Base-by-base conservation (phyloP, 1,139 yeast species). In the Diutina neorugosa region DNA sequence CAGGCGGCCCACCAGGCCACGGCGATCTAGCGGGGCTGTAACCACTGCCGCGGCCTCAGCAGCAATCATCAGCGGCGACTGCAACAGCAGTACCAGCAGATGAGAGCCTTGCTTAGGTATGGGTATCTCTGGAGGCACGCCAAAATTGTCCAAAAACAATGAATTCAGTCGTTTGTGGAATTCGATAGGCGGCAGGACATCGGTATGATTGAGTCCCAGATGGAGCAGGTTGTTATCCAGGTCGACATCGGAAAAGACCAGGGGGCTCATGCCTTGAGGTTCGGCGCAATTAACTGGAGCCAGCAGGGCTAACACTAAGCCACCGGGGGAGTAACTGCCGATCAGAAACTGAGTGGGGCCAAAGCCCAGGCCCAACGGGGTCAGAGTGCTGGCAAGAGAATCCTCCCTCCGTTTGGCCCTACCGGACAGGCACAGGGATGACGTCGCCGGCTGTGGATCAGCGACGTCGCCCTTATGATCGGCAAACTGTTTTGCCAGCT, bases 271-370 rank as follows among this genome's bases (percentile, higher is more conserved):
- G 14, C 40, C 40, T 18, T 16, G 20, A 8, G 48, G 48, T 18
- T 46, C 50, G 9, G 41, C 18, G n/a, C 18, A 25, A 20, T 27
- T n/a, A 2, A 46, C 37, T 16, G 41, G 50, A 9, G 50, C 50
- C 50, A 46, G 50, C 50, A 46, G 50, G 18, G 50, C 50, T 27
- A 46, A 27, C 9, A 46, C 50, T 20, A 46, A 14, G 20, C 50
- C 50, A 14, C 48, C 48, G 8, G 34, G 48, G 11, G 31, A 25
- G 48, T 44, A 44, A 25, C 25, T 25, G 4, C 31, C 48, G 31
- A 44, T 44, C 31, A 25, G 25, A 44, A 44, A 44, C 34, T 12
- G 48, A 23, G 25, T 25, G 9, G 23, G 16, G 19, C n/a, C 31
- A 25, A n/a, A 16, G 16, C 16, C 31, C n/a, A 16, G 46, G 7